Percentiles rank a stretch among this genome's conserved stretches.
Conservation (phyloP, 208 protist genomes). For the Novymonas esmeraldas region DNA sequence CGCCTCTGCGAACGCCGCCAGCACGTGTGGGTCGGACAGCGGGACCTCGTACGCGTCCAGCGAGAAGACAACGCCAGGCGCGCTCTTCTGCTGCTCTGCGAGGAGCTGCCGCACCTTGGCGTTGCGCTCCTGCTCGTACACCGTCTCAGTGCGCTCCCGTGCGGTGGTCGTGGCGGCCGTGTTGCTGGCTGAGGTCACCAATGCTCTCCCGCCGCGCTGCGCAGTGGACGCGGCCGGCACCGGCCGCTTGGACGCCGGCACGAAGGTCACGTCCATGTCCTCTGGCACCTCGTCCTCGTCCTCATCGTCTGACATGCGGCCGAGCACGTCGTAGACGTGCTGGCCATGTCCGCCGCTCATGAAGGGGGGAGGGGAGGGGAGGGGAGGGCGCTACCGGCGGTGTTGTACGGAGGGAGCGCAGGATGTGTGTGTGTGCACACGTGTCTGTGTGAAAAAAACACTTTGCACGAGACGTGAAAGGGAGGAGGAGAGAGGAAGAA, state of each 20-base stretch:
- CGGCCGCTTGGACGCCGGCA: slow-evolving; percentile 19
- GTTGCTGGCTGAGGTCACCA: not conserved
- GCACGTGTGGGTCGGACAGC: not conserved
- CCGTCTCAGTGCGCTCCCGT: slow-evolving; percentile 35
- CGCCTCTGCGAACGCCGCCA: not conserved
- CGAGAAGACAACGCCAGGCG: slow-evolving; percentile 9
- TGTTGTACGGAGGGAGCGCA: no score
- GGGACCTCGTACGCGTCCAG: slow-evolving; percentile 9
- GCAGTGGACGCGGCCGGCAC: not conserved
- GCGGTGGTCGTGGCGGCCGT: not conserved
- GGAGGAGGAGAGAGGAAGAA: no score
- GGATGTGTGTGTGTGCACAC: no score
- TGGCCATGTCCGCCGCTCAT: no score
- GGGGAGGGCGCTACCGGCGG: no score
- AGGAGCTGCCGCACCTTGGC: slow-evolving; percentile 44
- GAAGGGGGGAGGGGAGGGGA: no score
- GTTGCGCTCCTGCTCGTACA: slow-evolving; percentile 73
- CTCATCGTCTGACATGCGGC: slow-evolving; percentile 28
- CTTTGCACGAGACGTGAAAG: no score
- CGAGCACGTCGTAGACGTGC: slow-evolving; percentile 12
- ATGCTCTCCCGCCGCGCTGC: not conserved
- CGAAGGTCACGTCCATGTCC: slow-evolving; percentile 26
- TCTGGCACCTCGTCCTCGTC: slow-evolving; percentile 14
- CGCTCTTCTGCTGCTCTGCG: slow-evolving; percentile 11
- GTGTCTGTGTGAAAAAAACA: no score